These are phyloP conservation scores for Fusarium staphyleae DNA, from an alignment of 2,329 filamentous ascomycete species.

Conservation along the genomic window DNA sequence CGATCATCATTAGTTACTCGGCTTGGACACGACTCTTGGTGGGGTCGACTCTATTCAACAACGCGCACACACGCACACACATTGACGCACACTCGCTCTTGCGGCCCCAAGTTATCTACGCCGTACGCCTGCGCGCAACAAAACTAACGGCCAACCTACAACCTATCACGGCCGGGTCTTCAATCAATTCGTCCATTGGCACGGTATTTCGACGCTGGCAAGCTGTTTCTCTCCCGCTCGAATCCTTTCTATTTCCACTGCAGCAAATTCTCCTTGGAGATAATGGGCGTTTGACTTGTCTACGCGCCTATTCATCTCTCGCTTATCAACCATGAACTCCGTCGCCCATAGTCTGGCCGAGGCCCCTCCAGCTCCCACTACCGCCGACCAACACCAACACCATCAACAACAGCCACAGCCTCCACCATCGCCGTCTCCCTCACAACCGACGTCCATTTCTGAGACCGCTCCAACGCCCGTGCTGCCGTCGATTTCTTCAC, in stretches of 20 bases:
- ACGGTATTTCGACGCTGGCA: slow-evolving; percentile 18
- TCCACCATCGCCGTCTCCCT: slow-evolving; percentile 38
- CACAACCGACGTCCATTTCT: slow-evolving; percentile 38
- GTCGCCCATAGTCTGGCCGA: slow-evolving; percentile 48
- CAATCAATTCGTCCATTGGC: slow-evolving; percentile 13
- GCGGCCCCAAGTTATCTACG: slow-evolving; percentile 19
- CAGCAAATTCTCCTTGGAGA: slow-evolving; percentile 23
- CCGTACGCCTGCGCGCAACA: slow-evolving; percentile 28
- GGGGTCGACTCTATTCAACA: slow-evolving; percentile 25
- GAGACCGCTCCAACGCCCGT: slow-evolving; percentile 38
- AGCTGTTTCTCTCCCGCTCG: slow-evolving; percentile 14
- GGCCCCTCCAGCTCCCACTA: slow-evolving; percentile 29
- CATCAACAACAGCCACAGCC: slow-evolving; percentile 34
- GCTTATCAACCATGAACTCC: slow-evolving; percentile 48
- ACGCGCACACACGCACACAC: slow-evolving; percentile 17
- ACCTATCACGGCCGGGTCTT: slow-evolving; percentile 7
- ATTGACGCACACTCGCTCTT: slow-evolving; percentile 15
- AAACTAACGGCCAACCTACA: neutral
- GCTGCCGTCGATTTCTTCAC: slow-evolving; percentile 39
- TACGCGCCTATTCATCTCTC: slow-evolving; percentile 17
- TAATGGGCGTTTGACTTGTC: slow-evolving; percentile 39
- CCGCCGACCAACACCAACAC: slow-evolving; percentile 33
- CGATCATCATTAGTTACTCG: slow-evolving; percentile 12
- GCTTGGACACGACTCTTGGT: slow-evolving; percentile 18
- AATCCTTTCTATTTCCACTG: slow-evolving; percentile 10